Evolutionary conservation across 352 stramenopile species (phyloP).

Genomic region (Lagenidium sp.): DNA sequence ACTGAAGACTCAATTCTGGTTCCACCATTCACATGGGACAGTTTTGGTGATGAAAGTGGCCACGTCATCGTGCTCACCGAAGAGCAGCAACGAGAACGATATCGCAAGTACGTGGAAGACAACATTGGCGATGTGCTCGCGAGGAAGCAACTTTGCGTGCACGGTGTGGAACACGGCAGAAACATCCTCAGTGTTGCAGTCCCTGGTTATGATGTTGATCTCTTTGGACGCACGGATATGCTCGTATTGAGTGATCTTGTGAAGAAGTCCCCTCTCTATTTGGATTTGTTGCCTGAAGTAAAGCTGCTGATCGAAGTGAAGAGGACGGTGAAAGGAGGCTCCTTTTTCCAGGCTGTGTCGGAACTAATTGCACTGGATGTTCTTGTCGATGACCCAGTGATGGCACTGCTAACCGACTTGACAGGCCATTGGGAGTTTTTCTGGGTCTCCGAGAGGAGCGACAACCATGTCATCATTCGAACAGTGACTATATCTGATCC

Average conservation of each 20-base stretch:
- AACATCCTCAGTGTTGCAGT: conserved; percentile 22
- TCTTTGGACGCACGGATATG: conserved; percentile 27
- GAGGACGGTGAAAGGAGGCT: conserved; percentile 12
- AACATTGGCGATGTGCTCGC: conserved; percentile 18
- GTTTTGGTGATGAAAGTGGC: conserved; percentile 7
- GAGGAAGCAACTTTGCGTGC: conserved; percentile 11
- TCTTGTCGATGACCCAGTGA: conserved; percentile 20
- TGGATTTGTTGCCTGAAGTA: conserved; percentile 20
- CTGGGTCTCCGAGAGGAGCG: conserved; percentile 23
- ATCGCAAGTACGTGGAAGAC: conserved; percentile 16
- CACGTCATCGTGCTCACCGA: conserved; percentile 2
- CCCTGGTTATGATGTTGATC: conserved; percentile 19
- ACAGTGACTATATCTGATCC: conserved; percentile 10
- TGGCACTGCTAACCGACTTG: conserved; percentile 37
- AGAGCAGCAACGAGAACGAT: conserved; percentile 11
- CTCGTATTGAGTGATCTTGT: conserved; percentile 26
- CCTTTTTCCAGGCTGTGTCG: conserved; percentile 24
- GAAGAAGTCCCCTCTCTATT: conserved; percentile 3
- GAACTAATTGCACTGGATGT: conserved; percentile 36
- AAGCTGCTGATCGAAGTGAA: conserved; percentile 47
- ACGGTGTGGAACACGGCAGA: conserved; percentile 8
- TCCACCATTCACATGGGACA: conserved; percentile 16
- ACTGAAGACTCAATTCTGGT: conserved; percentile 5
- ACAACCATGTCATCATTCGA: conserved; percentile 10
- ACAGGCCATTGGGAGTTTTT: conserved; percentile 27